Evolutionary conservation across 2,329 filamentous ascomycete species (phyloP), one percentile per base, ranked within the genome.

Genomic region (Ceratocystis lukuohia): DNA sequence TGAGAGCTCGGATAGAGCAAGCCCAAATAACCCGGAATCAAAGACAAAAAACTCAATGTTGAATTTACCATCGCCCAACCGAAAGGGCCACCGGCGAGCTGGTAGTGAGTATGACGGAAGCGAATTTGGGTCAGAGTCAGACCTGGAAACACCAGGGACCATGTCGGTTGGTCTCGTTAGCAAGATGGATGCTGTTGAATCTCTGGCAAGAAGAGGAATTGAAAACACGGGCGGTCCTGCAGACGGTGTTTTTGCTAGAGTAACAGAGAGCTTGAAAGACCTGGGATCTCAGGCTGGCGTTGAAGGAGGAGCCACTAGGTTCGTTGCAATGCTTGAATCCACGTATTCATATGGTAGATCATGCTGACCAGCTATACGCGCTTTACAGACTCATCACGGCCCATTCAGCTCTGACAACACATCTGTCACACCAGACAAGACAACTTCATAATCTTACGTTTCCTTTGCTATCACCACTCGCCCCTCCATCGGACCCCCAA

Each of bases 381-480:
- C 48, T 20, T 12, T n/a, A 33, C 71, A 91, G 88, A 72, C 77
- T 91, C 69, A 88, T 89, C 73, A 91, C 88, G 56, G 86, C 88
- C 44, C 87, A 91, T 74, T 84, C 87, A 33, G 87, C 88, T 15
- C 77, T 91, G 62, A 86, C 88, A 61, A 88, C 88, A 22, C 88
- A 94, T 72, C 78, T 93, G 57, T 80, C 81, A 15, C 86, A 91
- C 74, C 88, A 93, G 76, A 87, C 88, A 62, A 87, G 88, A 65
- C 84, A 86, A 69, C 78, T 94, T 8, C 88, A 91, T 71, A 87
- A 85, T 67, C 80, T 93, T 44, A 83, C 86, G 1, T 89, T 88
- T 70, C 83, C 80, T 37, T 77, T 93, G 25, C 80, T 90, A 69
- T 88, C 87, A 15, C 88, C 88, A 0, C 78, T 89, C 28, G 81